These are phyloP conservation scores for Tilletia indica DNA, from an alignment of 1,284 basidiomycete species.

Conservation along the genomic window DNA sequence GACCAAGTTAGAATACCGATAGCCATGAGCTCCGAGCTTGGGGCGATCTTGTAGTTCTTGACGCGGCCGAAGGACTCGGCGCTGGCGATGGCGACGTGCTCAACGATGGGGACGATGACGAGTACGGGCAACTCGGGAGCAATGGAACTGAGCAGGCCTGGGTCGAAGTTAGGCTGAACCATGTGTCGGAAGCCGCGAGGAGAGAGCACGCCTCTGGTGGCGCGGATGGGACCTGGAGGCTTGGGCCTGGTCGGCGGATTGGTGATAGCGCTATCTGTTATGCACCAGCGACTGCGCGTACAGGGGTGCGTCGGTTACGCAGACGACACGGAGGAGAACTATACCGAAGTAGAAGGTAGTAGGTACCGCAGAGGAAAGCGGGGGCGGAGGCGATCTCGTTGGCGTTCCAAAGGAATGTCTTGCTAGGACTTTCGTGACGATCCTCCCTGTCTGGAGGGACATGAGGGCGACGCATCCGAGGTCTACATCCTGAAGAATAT, in stretches of 20 bases:
- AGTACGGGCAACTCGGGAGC: slow-evolving; percentile 81
- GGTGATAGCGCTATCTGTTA: slow-evolving; percentile 59
- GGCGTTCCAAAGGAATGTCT: slow-evolving; percentile 27
- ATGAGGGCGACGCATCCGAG: slow-evolving; percentile 72
- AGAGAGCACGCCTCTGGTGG: slow-evolving; percentile 60
- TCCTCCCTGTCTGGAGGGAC: slow-evolving; percentile 81
- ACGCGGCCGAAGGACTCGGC: slow-evolving; percentile 87
- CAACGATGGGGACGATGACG: slow-evolving; percentile 88
- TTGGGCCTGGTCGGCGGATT: slow-evolving; percentile 53
- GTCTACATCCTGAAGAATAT: slow-evolving; percentile 55
- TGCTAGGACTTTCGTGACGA: slow-evolving; percentile 38
- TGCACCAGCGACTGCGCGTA: slow-evolving; percentile 82
- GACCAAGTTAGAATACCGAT: slow-evolving; percentile 82
- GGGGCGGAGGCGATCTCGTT: slow-evolving; percentile 80
- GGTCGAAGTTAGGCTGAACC: slow-evolving; percentile 69
- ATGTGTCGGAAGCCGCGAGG: slow-evolving; percentile 64
- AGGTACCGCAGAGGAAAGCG: slow-evolving; percentile 85
- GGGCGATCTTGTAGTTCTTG: slow-evolving; percentile 96
- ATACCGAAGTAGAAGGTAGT: slow-evolving; percentile 89
- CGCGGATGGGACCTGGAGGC: slow-evolving; percentile 45
- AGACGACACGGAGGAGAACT: slow-evolving; percentile 85
- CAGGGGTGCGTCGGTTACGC: slow-evolving; percentile 94
- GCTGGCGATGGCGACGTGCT: slow-evolving; percentile 97
- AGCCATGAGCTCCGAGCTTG: slow-evolving; percentile 93
- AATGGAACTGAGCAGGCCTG: slow-evolving; percentile 68